These are phyloP conservation scores for Penicillium digitatum DNA, from an alignment of 2,329 filamentous ascomycete genomes.

Conservation along the genomic window DNA sequence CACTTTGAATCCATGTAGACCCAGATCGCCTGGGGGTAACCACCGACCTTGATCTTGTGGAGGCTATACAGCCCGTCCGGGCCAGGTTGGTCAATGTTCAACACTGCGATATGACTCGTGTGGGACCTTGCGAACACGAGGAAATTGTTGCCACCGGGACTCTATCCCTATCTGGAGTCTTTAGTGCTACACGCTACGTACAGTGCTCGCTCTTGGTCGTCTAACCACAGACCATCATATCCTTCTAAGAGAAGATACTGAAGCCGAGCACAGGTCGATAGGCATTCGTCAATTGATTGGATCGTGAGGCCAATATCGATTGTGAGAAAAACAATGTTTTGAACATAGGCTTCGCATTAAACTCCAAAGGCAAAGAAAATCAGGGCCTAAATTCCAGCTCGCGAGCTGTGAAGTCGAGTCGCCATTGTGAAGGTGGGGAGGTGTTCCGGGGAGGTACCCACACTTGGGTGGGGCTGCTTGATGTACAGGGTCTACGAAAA, in stretches of 20 bases:
- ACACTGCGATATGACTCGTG: conserved; percentile 26
- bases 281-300: conserved; percentile 31
- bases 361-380: not conserved
- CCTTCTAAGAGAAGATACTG: conserved; percentile 27
- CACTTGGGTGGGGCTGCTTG: too few species aligned
- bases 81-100: conserved; percentile 26
- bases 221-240: conserved; percentile 32
- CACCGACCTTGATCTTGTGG: not conserved
- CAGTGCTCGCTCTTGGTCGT: conserved; percentile 8
- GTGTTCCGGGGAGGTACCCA: too few species aligned
- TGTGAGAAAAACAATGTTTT: not conserved
- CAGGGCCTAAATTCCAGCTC: not conserved
- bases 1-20: not conserved
- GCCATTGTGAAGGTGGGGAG: not conserved
- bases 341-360: not conserved
- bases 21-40: not conserved
- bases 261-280: conserved; percentile 25
- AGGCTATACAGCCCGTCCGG: conserved; percentile 18
- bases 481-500: too few species aligned
- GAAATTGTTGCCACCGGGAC: conserved; percentile 12
- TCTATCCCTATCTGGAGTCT: not conserved
- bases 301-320: conserved; percentile 20
- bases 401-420: not conserved
- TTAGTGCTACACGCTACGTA: not conserved
- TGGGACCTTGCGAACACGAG: conserved; percentile 22